Evolutionary conservation across 768 basidiomycete species (phyloP).

Genomic region (Kondoa subrosea): DNA sequence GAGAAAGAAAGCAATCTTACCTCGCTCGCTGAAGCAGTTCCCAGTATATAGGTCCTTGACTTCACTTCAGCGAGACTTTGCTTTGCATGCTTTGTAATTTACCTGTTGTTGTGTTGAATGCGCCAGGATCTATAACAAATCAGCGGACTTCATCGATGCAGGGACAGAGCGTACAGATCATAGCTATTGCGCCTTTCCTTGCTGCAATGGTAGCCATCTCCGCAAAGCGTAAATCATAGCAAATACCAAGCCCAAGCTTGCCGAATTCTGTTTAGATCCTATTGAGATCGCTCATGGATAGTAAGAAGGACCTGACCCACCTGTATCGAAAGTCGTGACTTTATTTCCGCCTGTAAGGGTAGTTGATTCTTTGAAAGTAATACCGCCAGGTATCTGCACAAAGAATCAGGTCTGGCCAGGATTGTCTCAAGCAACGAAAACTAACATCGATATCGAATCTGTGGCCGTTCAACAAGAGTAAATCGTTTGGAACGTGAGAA

Average conservation of each 20-base stretch:
- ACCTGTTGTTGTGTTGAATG: slow-evolving; percentile 91
- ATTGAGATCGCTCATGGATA: slow-evolving; percentile 44
- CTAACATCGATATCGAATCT: slow-evolving; percentile 79
- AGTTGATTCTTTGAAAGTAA: slow-evolving; percentile 54
- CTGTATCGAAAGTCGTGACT: slow-evolving; percentile 71
- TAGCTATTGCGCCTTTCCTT: slow-evolving; percentile 45
- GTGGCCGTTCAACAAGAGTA: neutral
- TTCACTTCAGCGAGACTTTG: neutral
- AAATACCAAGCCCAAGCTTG: slow-evolving; percentile 75
- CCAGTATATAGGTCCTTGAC: slow-evolving; percentile 61
- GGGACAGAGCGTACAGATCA: slow-evolving; percentile 6
- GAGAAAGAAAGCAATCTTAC: slow-evolving; percentile 35
- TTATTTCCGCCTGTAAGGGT: slow-evolving; percentile 49
- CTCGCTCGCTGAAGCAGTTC: slow-evolving; percentile 70
- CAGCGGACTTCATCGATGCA: neutral
- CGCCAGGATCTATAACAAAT: slow-evolving; percentile 58
- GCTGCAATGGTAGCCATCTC: slow-evolving; percentile 84
- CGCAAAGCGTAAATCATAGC: slow-evolving; percentile 89
- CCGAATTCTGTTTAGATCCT: slow-evolving; percentile 69
- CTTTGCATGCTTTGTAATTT: neutral
- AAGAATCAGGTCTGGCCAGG: neutral
- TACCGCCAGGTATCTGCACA: slow-evolving; percentile 47
- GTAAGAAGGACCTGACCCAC: slow-evolving; percentile 34
- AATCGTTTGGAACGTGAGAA: neutral
- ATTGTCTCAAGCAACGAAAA: too few species aligned